phyloP scores from a whole-genome alignment of 768 basidiomycete genomes.

The Amanita molliuscula region DNA sequence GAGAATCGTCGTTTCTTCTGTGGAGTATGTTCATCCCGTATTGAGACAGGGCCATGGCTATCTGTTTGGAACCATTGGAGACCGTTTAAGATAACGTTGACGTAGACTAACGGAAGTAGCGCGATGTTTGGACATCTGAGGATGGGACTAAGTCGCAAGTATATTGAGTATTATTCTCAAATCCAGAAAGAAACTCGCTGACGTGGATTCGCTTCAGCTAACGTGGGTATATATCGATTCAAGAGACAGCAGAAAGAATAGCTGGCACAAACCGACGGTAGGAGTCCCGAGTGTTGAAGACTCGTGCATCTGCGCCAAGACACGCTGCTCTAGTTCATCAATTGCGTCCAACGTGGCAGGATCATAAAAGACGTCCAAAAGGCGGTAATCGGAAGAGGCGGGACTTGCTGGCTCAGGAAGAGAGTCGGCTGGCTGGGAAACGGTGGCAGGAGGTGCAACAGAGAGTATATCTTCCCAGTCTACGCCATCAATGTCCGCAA shows the following conservation, averaged over 20 bases:
- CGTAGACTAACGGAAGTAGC: slow-evolving; percentile 2
- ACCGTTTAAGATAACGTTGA: not conserved
- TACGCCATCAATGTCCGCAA: slow-evolving; percentile 38
- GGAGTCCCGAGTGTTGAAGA: not conserved
- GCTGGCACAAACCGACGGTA: slow-evolving; percentile 2
- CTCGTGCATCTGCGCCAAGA: slow-evolving; percentile 7
- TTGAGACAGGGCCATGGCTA: not conserved
- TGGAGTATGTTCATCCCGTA: not conserved
- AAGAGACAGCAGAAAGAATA: too few relatives aligned
- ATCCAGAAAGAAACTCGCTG: not conserved
- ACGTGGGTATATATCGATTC: not conserved
- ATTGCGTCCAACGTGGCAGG: slow-evolving; percentile 28
- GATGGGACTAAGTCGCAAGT: not conserved
- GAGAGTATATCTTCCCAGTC: slow-evolving; percentile 32
- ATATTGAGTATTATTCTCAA: not conserved
- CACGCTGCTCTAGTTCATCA: slow-evolving; percentile 34
- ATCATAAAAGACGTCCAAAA: slow-evolving; percentile 22
- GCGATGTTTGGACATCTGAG: not conserved
- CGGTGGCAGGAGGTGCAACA: slow-evolving; percentile 14
- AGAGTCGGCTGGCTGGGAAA: slow-evolving; percentile 12
- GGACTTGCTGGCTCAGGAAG: slow-evolving; percentile 3
- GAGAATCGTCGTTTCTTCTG: slow-evolving; percentile 10
- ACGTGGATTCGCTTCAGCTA: not conserved
- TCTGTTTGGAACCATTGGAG: not conserved
- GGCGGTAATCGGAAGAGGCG: slow-evolving; percentile 5